Evolutionary conservation across 371 early-diverging fungal species (phyloP), one percentile per base, ranked within the genome.

Genomic region (Apophysomyces elegans): DNA sequence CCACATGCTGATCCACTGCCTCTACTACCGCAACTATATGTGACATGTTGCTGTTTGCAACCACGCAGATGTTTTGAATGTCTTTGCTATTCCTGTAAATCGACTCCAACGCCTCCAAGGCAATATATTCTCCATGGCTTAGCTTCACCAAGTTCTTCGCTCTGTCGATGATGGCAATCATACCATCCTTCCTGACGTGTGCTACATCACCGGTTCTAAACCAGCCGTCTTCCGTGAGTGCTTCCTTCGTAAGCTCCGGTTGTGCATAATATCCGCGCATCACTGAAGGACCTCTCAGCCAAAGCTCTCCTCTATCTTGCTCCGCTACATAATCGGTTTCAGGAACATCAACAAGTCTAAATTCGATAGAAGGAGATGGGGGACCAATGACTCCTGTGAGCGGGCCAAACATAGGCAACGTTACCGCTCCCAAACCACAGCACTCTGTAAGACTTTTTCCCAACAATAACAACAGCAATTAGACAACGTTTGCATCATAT

Each of bases 181-280:
- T 86, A 3, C 96, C 98, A 61, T 89, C 81, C 35, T 80, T 70
- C 58, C 93, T 88, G 50, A 97, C 72, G 35, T 77, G 77, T 12
- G 93, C 98, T 74, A 99, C 89, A 70, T 99, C 99, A 5, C 99
- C 98, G 4, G 99, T 98, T 73, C 91, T 91, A 68, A 99, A 85
- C 96, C 96, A 99, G 2, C 96, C 95, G 56, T 96, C 96, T 2
- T 76, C 70, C 9, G 89, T 90, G 39, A 98, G 71, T 1, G 92
- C 81, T 60, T 93, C 91, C 36, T 79, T 76, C 2, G 98, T 99
- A 21, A 93, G 85, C 50, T 81, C 85, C 2, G 87, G 85, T 54
- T 93, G 91, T 71, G 96, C 95, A 76, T 78, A 85, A 69, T 96
- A 97, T 6, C 96, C 95, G 50, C 88, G 79, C 86, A 96, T 94